phyloP scores from a whole-genome alignment of 106 monocot genomes.

The Apostasia shenzhenica region DNA sequence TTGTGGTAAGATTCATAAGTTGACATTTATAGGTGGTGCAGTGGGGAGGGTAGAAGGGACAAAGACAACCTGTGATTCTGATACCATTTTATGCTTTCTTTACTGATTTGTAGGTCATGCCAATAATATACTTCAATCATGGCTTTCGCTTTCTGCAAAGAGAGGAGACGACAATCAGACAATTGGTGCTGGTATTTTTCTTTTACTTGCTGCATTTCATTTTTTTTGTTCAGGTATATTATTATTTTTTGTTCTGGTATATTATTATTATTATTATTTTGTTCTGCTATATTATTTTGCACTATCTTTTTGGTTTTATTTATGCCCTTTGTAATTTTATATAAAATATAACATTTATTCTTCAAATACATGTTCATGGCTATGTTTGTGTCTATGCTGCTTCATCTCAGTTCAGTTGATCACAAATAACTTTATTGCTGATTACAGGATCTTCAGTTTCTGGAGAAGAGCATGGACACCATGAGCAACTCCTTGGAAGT shows the following conservation, averaged over 20 bases:
- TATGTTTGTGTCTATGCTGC: neutral
- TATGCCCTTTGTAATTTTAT: neutral
- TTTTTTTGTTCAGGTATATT: neutral
- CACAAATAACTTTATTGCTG: neutral
- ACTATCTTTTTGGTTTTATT: neutral
- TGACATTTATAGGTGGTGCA: too few species aligned
- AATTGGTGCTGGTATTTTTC: constrained; percentile 29
- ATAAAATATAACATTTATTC: too few species aligned
- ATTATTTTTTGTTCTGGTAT: neutral
- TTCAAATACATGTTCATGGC: neutral
- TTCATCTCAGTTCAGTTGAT: too few species aligned
- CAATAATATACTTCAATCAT: constrained; percentile 51
- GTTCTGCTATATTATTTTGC: neutral
- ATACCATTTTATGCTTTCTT: neutral
- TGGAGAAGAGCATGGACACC: neutral
- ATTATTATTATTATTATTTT: neutral
- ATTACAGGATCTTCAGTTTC: constrained; percentile 1
- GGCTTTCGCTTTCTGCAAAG: constrained; percentile 45
- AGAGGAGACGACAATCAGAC: constrained; percentile 8
- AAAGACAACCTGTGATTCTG: neutral
- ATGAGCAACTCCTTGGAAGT: constrained; percentile 3
- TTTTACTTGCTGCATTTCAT: neutral
- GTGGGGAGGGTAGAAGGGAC: too few species aligned
- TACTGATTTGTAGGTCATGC: constrained; percentile 26
- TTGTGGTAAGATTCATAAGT: too few species aligned